These are phyloP conservation scores for Micractinium sp. DNA, from an alignment of 139 green algal genomes.

Conservation along the genomic window DNA sequence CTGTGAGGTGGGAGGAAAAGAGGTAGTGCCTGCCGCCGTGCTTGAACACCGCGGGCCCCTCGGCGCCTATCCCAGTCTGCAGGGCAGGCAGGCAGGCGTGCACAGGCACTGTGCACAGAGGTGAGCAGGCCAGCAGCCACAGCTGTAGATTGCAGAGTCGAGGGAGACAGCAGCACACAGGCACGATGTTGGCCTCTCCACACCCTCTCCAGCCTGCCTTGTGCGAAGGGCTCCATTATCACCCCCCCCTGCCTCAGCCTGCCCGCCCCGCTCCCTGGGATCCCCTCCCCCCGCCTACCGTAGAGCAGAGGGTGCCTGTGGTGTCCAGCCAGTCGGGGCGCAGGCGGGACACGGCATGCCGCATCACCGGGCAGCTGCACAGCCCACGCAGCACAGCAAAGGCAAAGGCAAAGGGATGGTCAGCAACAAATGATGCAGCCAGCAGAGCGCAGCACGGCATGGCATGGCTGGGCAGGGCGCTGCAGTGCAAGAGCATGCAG, in stretches of 20 bases:
- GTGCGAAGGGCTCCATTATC: too few relatives aligned
- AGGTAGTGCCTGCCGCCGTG: neutral
- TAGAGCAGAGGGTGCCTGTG: neutral
- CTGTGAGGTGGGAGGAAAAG: constrained; percentile 27
- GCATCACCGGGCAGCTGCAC: constrained; percentile 22
- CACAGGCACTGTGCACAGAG: neutral
- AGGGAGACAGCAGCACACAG: too few relatives aligned
- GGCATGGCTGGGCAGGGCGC: neutral
- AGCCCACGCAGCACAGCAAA: neutral
- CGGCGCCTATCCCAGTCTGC: constrained; percentile 8
- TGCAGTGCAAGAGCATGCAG: neutral
- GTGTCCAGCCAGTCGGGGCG: constrained; percentile 32
- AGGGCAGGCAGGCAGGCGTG: neutral
- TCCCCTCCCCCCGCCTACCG: neutral
- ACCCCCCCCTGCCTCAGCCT: too few relatives aligned
- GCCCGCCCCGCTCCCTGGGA: too few relatives aligned
- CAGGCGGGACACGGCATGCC: constrained; percentile 1
- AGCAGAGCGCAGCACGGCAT: neutral
- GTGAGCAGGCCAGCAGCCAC: too few relatives aligned
- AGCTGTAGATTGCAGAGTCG: too few relatives aligned
- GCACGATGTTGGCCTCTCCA: too few relatives aligned
- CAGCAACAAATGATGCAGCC: too few relatives aligned
- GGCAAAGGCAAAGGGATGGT: too few relatives aligned
- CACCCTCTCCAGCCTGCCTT: too few relatives aligned
- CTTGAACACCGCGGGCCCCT: constrained; percentile 21